phyloP scores from a whole-genome alignment of 2,329 filamentous ascomycete genomes.

The Fusarium pseudograminearum region DNA sequence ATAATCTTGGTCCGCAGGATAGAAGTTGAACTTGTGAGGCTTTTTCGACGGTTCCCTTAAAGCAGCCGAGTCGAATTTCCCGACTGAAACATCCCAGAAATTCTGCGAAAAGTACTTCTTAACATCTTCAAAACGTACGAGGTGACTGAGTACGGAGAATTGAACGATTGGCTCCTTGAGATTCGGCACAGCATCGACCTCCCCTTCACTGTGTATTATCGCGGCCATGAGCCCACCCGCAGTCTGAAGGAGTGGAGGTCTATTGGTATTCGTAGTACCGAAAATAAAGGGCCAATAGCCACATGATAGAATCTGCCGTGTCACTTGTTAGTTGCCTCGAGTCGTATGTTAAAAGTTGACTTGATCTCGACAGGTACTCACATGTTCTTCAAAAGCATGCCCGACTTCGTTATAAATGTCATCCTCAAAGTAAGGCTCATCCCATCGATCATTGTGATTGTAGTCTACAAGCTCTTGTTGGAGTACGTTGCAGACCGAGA shows the following conservation, averaged over 20 bases:
- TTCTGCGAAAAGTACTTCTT: constrained; percentile 40
- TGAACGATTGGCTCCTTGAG: constrained; percentile 11
- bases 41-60: constrained; percentile 30
- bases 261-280: not conserved
- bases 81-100: constrained; percentile 47
- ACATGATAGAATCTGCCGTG: constrained; percentile 39
- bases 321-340: constrained; percentile 1
- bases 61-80: constrained; percentile 44
- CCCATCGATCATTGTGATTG: not conserved
- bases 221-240: constrained; percentile 24
- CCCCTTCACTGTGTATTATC: constrained; percentile 4
- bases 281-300: constrained; percentile 35
- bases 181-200: not conserved
- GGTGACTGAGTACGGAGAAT: constrained; percentile 19
- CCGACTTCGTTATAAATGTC: constrained; percentile 44
- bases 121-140: constrained; percentile 25
- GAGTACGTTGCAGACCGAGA: constrained; percentile 28
- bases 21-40: constrained; percentile 38
- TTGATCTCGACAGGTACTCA: not conserved
- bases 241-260: constrained; percentile 30
- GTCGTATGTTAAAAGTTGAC: not conserved
- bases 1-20: constrained; percentile 12
- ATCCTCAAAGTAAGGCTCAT: constrained; percentile 45
- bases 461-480: constrained; percentile 9
- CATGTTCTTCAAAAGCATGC: constrained; percentile 41